phyloP scores from a whole-genome alignment of 148 eudicot species.

The Fagopyrum homotropicum region DNA sequence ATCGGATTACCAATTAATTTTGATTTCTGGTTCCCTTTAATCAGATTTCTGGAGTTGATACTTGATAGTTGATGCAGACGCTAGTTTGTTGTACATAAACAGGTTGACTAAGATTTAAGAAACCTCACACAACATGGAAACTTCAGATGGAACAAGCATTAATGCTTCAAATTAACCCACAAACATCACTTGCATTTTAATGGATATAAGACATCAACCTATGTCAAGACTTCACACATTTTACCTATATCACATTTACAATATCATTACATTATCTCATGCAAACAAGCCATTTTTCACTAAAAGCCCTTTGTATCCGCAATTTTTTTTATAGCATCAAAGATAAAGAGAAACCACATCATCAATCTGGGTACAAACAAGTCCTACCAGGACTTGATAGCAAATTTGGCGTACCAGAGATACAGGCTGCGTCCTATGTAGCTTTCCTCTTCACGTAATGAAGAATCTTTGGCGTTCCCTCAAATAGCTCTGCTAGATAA shows the following conservation, averaged over 20 bases:
- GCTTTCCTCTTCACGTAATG: conserved; percentile 76
- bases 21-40: no score
- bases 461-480: conserved; percentile 65
- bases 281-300: conserved; percentile 6
- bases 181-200: neutral
- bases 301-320: neutral
- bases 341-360: conserved; percentile 5
- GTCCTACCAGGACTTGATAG: neutral
- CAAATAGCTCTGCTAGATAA: conserved; percentile 72
- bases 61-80: no score
- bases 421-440: conserved; percentile 25
- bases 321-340: neutral
- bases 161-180: conserved; percentile 1
- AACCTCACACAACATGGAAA: neutral
- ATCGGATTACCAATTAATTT: no score
- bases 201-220: neutral
- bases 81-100: neutral
- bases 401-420: neutral
- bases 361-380: neutral
- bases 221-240: conserved; percentile 5
- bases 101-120: neutral
- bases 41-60: no score
- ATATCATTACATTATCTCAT: conserved; percentile 13
- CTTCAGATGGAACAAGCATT: neutral
- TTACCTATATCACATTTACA: conserved; percentile 11